A percentile compares a stretch with the other conserved stretches of the same genome.
Evolutionary conservation across 768 basidiomycete genomes (phyloP).

Genomic region (Lyophyllum decastes): DNA sequence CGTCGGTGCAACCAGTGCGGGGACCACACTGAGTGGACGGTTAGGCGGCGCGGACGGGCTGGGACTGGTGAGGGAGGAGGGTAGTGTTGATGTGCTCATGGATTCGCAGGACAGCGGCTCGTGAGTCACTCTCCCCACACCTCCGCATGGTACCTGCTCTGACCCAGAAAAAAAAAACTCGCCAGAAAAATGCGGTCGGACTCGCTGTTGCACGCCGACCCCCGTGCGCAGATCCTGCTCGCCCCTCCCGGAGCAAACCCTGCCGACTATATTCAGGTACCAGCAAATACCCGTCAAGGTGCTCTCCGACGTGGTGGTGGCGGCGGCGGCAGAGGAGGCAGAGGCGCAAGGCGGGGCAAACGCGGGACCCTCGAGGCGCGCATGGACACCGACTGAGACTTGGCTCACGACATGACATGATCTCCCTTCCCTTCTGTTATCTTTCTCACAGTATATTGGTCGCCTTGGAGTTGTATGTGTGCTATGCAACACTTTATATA

Average conservation of each 20-base stretch:
- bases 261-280: conserved; percentile 45
- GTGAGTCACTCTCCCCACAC: conserved; percentile 40
- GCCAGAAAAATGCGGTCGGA: conserved; percentile 86
- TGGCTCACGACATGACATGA: neutral
- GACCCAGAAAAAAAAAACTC: too few species aligned
- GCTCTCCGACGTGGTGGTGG: conserved; percentile 36
- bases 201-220: conserved; percentile 58
- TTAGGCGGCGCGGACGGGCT: conserved; percentile 55
- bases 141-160: neutral
- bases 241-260: conserved; percentile 69
- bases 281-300: conserved; percentile 25
- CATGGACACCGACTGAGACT: conserved; percentile 56
- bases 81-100: conserved; percentile 65
- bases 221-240: conserved; percentile 69
- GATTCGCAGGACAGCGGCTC: conserved; percentile 45
- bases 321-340: conserved; percentile 35
- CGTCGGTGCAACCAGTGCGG: conserved; percentile 53
- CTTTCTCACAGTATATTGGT: neutral
- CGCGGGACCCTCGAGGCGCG: conserved; percentile 37
- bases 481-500: neutral
- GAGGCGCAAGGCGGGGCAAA: conserved; percentile 38
- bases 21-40: conserved; percentile 56
- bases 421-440: neutral
- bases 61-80: conserved; percentile 53
- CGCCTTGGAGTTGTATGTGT: neutral